Percentiles rank a stretch among this genome's conserved stretches.
Conservation (phyloP, 805 yeast genomes). For the Sungouiella blattae region DNA sequence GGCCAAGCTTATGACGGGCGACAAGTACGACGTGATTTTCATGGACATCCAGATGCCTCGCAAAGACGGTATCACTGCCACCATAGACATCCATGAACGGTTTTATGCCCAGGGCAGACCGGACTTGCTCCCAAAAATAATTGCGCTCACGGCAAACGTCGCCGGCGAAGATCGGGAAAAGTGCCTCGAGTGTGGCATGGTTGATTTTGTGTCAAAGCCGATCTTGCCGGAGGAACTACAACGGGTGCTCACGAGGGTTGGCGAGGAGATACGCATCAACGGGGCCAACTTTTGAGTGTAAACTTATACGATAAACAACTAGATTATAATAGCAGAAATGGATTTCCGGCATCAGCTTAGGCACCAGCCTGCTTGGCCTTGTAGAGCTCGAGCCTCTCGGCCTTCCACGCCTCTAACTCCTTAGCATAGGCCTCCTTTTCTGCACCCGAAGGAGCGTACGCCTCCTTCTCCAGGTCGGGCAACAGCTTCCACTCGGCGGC, state of each 20-base stretch:
- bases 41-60: conserved; percentile 58
- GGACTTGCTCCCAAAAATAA: conserved; percentile 32
- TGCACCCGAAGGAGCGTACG: conserved; percentile 18
- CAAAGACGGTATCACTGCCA: conserved; percentile 54
- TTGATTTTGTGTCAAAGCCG: conserved; percentile 52
- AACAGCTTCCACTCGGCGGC: conserved; percentile 30
- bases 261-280: conserved; percentile 1
- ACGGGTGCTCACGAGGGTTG: conserved; percentile 26
- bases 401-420: conserved; percentile 28
- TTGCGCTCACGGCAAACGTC: conserved; percentile 52
- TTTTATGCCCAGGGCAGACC: conserved; percentile 21
- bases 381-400: conserved; percentile 23
- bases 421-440: conserved; percentile 18
- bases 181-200: conserved; percentile 50
- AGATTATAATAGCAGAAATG: too few species aligned
- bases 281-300: too few species aligned
- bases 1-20: conserved; percentile 18
- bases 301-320: too few species aligned
- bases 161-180: conserved; percentile 49
- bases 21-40: conserved; percentile 47
- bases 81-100: conserved; percentile 32
- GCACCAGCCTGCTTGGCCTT: conserved; percentile 4
- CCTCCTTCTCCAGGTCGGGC: conserved; percentile 24
- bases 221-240: conserved; percentile 44
- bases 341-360: too few species aligned